Evolutionary conservation across 768 basidiomycete species (phyloP).

Genomic region (Rhodotorula taiwanensis): DNA sequence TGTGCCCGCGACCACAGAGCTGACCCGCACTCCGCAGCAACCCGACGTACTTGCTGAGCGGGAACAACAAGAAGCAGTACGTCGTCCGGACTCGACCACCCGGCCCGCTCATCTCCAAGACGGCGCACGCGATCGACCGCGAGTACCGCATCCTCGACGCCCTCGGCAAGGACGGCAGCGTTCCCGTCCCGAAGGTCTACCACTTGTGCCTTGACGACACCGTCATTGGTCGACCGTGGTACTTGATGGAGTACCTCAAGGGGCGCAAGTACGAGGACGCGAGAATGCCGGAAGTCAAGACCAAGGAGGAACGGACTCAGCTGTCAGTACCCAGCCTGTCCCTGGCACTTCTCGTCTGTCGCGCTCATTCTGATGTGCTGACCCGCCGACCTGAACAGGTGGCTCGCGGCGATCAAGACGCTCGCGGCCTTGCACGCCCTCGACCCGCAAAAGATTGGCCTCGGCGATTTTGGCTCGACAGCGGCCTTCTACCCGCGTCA

Average conservation of each 20-base stretch:
- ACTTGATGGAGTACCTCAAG: conserved; percentile 86
- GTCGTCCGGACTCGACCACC: conserved; percentile 91
- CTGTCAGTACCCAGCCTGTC: conserved; percentile 52
- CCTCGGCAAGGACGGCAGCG: conserved; percentile 67
- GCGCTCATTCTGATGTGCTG: neutral
- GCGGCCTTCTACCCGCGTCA: conserved; percentile 87
- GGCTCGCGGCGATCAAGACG: conserved; percentile 66
- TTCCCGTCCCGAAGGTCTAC: conserved; percentile 81
- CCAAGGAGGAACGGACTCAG: conserved; percentile 58
- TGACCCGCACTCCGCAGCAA: conserved; percentile 48
- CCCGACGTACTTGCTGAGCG: conserved; percentile 88
- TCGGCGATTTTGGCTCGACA: conserved; percentile 63
- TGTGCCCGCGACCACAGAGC: conserved; percentile 40
- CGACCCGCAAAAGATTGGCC: conserved; percentile 59
- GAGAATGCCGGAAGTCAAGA: conserved; percentile 60
- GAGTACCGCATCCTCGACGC: conserved; percentile 77
- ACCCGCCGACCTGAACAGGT: conserved; percentile 49
- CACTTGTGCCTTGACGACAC: conserved; percentile 64
- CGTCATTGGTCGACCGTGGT: conserved; percentile 84
- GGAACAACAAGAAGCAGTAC: conserved; percentile 62
- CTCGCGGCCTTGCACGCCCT: conserved; percentile 64
- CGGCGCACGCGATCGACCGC: conserved; percentile 91
- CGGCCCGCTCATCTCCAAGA: conserved; percentile 75
- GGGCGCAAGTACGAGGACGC: conserved; percentile 89
- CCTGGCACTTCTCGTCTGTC: neutral